A percentile compares a stretch with the other conserved stretches of the same genome.
phyloP scores from a whole-genome alignment of 495 filamentous ascomycete species.

The Neurospora sp. region DNA sequence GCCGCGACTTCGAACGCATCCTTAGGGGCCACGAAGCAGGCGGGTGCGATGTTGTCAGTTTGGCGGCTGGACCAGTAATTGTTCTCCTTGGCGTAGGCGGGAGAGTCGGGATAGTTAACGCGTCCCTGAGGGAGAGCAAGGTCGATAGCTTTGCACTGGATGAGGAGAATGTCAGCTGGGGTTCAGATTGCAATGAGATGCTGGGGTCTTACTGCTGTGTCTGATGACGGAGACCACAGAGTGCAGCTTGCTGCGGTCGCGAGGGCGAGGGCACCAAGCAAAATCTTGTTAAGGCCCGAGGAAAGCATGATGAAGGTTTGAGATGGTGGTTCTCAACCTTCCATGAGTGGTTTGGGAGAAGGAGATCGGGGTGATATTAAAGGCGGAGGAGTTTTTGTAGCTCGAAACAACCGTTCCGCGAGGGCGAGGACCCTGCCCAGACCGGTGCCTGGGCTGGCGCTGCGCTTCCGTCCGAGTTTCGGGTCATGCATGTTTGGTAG shows the following conservation, averaged over 20 bases:
- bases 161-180: neutral
- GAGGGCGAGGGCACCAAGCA: neutral
- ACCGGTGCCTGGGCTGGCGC: neutral
- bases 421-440: neutral
- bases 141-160: constrained; percentile 10
- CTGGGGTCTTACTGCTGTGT: neutral
- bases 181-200: neutral
- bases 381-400: neutral
- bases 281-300: neutral
- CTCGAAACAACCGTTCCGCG: neutral
- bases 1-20: constrained; percentile 28
- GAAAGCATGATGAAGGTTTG: neutral
- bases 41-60: constrained; percentile 18
- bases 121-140: constrained; percentile 7
- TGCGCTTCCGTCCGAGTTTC: neutral
- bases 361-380: neutral
- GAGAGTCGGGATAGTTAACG: constrained; percentile 11
- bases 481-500: neutral
- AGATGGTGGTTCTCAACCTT: neutral
- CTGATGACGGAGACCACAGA: neutral
- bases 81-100: constrained; percentile 8
- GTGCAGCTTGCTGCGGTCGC: neutral
- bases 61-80: constrained; percentile 44
- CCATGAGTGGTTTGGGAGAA: neutral
- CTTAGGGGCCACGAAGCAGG: constrained; percentile 34